These are phyloP conservation scores for Ceratocystis albifundus DNA, from an alignment of 2,329 filamentous ascomycete species.

Conservation along the genomic window DNA sequence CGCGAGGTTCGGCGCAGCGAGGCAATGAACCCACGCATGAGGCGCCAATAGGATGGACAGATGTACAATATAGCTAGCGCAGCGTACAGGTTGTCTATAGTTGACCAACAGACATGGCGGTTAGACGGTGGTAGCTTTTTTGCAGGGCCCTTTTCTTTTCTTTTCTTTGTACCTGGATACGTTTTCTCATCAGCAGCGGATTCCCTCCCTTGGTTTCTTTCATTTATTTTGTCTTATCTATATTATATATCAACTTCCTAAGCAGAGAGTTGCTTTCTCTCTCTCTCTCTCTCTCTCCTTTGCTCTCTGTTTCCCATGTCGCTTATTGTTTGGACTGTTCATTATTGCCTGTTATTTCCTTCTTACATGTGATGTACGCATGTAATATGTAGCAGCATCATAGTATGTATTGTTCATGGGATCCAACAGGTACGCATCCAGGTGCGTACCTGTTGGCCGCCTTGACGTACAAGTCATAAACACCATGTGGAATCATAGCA, in stretches of 20 bases:
- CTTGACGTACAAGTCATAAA: too few relatives aligned
- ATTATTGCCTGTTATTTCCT: too few relatives aligned
- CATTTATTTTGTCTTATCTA: not conserved
- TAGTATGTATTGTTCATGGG: too few relatives aligned
- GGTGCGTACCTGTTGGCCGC: too few relatives aligned
- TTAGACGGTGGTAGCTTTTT: not conserved
- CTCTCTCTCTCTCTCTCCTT: not conserved
- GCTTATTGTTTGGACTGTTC: slow-evolving; percentile 4
- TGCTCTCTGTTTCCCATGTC: slow-evolving; percentile 7
- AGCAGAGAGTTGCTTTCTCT: not conserved
- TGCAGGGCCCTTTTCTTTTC: not conserved
- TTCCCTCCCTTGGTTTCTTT: not conserved
- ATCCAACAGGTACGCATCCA: too few relatives aligned
- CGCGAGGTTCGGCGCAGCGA: slow-evolving; percentile 72
- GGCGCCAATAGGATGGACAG: slow-evolving; percentile 38
- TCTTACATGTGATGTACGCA: not conserved
- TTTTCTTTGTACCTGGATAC: slow-evolving; percentile 11
- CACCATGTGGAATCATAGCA: too few relatives aligned
- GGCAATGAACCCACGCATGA: slow-evolving; percentile 67
- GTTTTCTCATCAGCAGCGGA: not conserved
- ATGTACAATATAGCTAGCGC: not conserved
- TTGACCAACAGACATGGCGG: not conserved
- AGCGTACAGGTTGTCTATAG: not conserved
- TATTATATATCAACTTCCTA: not conserved
- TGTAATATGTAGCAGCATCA: not conserved